Base-by-base conservation (phyloP, 2,329 filamentous ascomycete genomes). In the Alternaria conjuncta region DNA sequence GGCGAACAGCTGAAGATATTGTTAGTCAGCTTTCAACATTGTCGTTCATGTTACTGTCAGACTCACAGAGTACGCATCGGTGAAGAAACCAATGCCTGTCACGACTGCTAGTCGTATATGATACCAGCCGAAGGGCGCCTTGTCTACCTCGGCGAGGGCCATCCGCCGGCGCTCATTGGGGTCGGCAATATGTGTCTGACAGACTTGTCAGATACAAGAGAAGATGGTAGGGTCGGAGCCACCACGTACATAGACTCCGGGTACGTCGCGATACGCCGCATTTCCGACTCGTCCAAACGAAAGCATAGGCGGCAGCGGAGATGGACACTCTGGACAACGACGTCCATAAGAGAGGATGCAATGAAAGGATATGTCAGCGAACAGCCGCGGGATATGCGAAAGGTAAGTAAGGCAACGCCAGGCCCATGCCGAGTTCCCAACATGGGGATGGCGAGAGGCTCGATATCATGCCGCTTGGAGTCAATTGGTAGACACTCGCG, bases 1-100 rank as follows among this genome's bases (percentile, higher is more conserved):
- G 8, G 90, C 89, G 79, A 96, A 96, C 30, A 81, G 57, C 72
- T 73, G 49, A 26, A 18, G 13, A 63, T 55, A 18, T 51, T 6
- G 36, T 70, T 36, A 71, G 60, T n/a, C n/a, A 7, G 20, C 4
- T 20, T n/a, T 50, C 15, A 56, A 23, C 13, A 15, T 58, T n/a
- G 25, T 23, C 18, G 5, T 11, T 25, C 1, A 11, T n/a, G 15
- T 30, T 18, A 20, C 51, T 68, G 23, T 18, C 12, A 36, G 13
- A 51, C 49, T 51, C 67, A 76, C 73, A 68, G 69, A 74, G 81
- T 94, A 95, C 12, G 91, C 91, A 77, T 95, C 93, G 15, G 92
- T 95, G 81, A 96, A 96, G 87, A 96, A 96, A 71, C 92, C 93
- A 65, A 95, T 90, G 72, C 93, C 92, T 28, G 92, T 92, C 23